These are phyloP conservation scores for Paracoccidioides brasiliensis DNA, from an alignment of 2,329 filamentous ascomycete genomes.

Conservation along the genomic window DNA sequence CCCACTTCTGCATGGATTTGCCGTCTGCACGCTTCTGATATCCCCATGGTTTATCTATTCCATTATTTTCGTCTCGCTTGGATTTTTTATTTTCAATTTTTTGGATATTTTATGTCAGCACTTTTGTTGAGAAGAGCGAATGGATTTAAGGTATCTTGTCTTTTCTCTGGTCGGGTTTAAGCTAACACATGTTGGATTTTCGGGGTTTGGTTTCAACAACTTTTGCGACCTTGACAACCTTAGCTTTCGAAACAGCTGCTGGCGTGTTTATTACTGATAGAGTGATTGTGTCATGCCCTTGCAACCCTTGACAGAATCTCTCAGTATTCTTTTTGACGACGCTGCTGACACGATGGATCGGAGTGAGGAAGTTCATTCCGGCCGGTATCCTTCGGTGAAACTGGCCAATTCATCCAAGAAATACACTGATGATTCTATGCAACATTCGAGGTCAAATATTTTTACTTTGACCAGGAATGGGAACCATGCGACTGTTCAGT, in stretches of 20 bases:
- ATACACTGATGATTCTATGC: not conserved
- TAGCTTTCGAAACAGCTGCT: too few species aligned
- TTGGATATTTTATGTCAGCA: too few species aligned
- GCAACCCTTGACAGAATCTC: not conserved
- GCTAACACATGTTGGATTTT: too few species aligned
- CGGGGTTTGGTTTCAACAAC: too few species aligned
- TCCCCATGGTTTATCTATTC: not conserved
- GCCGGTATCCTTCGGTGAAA: not conserved
- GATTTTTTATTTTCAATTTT: not conserved
- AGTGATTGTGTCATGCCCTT: too few species aligned
- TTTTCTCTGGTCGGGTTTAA: not conserved
- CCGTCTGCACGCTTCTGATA: not conserved
- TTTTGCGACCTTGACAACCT: too few species aligned
- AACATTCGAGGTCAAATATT: not conserved
- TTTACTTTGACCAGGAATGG: not conserved
- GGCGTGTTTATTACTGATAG: not conserved
- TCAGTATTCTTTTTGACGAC: not conserved
- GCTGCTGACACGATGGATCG: not conserved
- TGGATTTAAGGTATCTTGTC: too few species aligned
- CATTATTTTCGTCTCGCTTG: not conserved
- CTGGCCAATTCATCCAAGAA: not conserved
- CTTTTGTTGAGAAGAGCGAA: too few species aligned
- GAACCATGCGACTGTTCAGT: not conserved
- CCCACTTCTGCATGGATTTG: not conserved
- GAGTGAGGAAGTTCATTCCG: not conserved